Conservation (phyloP, 1,139 yeast genomes). For the Pichia sp. region DNA sequence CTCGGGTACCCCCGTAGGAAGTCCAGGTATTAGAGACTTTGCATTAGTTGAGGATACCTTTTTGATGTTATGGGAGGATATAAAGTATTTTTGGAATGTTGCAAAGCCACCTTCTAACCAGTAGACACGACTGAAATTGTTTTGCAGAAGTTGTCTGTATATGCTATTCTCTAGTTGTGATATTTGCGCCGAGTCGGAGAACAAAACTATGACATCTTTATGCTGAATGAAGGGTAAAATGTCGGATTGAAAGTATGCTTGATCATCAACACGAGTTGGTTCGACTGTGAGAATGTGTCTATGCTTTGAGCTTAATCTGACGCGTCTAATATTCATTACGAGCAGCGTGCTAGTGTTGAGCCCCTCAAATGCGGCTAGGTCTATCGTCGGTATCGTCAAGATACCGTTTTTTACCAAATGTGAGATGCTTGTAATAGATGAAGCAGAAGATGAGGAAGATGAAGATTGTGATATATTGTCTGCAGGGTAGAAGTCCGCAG, state of each 20-base stretch:
- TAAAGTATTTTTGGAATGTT: slow-evolving; percentile 6
- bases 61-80: neutral
- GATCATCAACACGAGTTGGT: slow-evolving; percentile 3
- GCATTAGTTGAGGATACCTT: neutral
- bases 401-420: too few species aligned
- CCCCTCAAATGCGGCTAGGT: too few species aligned
- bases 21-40: too few species aligned
- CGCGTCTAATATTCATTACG: neutral
- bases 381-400: too few species aligned
- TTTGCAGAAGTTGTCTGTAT: neutral
- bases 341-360: too few species aligned
- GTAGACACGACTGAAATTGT: slow-evolving; percentile 2
- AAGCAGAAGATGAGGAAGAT: too few species aligned
- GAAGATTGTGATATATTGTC: too few species aligned
- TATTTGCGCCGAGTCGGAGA: slow-evolving; percentile 7
- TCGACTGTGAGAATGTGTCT: slow-evolving; percentile 5
- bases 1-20: too few species aligned
- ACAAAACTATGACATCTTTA: slow-evolving; percentile 7
- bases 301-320: neutral
- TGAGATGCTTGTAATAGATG: too few species aligned
- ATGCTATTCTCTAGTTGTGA: slow-evolving; percentile 5
- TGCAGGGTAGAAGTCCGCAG: too few species aligned
- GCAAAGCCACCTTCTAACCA: slow-evolving; percentile 15
- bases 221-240: slow-evolving; percentile 6
- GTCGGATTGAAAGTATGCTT: neutral